These are phyloP conservation scores for Crotalaria pallida DNA, from an alignment of 306 rosid genomes.

Conservation along the genomic window DNA sequence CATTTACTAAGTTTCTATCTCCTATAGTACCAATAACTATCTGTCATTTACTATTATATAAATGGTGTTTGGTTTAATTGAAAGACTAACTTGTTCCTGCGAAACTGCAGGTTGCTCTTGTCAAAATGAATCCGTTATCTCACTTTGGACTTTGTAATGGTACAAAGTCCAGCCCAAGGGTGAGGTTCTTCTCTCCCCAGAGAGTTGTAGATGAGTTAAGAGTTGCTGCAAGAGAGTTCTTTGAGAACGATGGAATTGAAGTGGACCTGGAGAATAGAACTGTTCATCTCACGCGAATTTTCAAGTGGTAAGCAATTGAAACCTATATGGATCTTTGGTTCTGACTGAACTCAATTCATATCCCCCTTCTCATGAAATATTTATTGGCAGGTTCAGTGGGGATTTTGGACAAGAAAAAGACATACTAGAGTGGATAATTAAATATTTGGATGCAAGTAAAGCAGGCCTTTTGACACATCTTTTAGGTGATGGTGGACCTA, in stretches of 20 bases:
- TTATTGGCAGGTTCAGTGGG: constrained; percentile 53
- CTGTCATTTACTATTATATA: background rate
- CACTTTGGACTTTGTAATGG: constrained; percentile 92
- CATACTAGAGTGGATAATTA: constrained; percentile 63
- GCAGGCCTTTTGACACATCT: constrained; percentile 93
- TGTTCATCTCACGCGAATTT: constrained; percentile 54
- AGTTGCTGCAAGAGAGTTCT: constrained; percentile 78
- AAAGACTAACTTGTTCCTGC: constrained; percentile 17
- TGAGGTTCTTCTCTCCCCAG: constrained; percentile 63
- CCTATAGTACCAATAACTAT: background rate
- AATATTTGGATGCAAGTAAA: constrained; percentile 66
- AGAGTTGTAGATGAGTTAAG: constrained; percentile 77
- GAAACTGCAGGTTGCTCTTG: constrained; percentile 53
- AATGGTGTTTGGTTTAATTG: background rate
- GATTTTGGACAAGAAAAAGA: constrained; percentile 82
- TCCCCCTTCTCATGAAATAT: background rate
- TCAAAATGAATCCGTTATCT: constrained; percentile 66
- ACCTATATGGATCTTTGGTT: background rate
- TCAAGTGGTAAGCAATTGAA: constrained; percentile 57
- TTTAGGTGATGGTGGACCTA: constrained; percentile 63
- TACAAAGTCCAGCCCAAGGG: constrained; percentile 76
- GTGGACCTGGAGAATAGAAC: constrained; percentile 85
- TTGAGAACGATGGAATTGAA: constrained; percentile 62
- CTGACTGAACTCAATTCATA: background rate
- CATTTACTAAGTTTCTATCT: background rate